Conservation (phyloP, 495 filamentous ascomycete genomes). For the Neurospora sp. region DNA sequence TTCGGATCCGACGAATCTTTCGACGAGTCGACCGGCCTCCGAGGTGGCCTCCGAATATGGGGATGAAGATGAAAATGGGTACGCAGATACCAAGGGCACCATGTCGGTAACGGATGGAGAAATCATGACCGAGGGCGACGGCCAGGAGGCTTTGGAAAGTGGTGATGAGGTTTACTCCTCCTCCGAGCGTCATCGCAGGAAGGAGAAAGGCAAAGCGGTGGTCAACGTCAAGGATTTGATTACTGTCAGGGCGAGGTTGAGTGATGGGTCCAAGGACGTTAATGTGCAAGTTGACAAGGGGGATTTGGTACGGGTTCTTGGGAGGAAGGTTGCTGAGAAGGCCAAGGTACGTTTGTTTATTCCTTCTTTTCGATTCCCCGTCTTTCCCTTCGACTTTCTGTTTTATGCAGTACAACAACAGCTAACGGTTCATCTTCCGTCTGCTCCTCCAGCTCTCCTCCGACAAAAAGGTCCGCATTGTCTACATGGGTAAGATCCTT, state of each 20-base stretch:
- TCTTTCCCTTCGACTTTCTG: no score
- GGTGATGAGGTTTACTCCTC: conserved; percentile 30
- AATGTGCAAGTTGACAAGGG: conserved; percentile 47
- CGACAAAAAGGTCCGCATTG: conserved; percentile 52
- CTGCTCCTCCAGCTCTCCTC: conserved; percentile 30
- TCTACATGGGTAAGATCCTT: conserved; percentile 70
- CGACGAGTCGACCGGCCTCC: conserved; percentile 24
- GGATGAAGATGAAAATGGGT: conserved; percentile 9
- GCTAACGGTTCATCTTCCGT: conserved; percentile 7
- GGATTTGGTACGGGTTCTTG: conserved; percentile 53
- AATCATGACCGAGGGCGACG: conserved; percentile 21
- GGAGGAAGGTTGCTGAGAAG: conserved; percentile 53
- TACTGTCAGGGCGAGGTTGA: conserved; percentile 55
- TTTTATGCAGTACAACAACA: background rate
- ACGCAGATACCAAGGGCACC: conserved; percentile 28
- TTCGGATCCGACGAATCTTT: conserved; percentile 62
- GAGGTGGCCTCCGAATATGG: conserved; percentile 11
- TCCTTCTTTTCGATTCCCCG: background rate
- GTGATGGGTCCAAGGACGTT: conserved; percentile 60
- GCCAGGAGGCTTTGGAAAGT: conserved; percentile 29
- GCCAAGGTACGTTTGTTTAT: conserved; percentile 43
- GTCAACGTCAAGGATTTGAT: conserved; percentile 39
- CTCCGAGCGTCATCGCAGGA: conserved; percentile 40
- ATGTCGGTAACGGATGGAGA: conserved; percentile 32
- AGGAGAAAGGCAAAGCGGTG: conserved; percentile 56